A percentile compares a stretch with the other conserved stretches of the same genome.
These are phyloP conservation scores for Paraphoma chrysanthemicola DNA, from an alignment of 2,329 filamentous ascomycete genomes.

Conservation along the genomic window DNA sequence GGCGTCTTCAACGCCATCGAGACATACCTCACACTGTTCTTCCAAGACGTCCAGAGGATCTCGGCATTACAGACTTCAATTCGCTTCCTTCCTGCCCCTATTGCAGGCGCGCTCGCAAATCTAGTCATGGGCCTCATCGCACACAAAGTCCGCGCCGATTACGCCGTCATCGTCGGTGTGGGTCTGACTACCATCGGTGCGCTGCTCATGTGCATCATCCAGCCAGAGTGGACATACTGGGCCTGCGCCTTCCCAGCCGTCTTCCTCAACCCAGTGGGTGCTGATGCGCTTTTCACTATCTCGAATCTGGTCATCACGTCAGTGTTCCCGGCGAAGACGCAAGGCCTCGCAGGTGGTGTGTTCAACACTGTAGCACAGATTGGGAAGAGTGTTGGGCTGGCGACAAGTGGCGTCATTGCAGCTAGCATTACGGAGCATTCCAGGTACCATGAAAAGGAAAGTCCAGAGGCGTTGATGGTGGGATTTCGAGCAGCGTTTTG, in stretches of 20 bases:
- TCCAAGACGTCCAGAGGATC: conserved; percentile 49
- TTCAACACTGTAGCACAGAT: conserved; percentile 56
- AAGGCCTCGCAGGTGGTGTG: conserved; percentile 54
- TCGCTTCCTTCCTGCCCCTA: conserved; percentile 52
- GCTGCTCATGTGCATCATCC: conserved; percentile 56
- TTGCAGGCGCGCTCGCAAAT: conserved; percentile 52
- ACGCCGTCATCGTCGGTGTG: conserved; percentile 47
- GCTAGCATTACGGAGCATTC: conserved; percentile 32
- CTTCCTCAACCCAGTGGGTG: conserved; percentile 52
- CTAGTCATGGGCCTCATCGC: conserved; percentile 56
- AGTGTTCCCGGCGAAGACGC: conserved; percentile 50
- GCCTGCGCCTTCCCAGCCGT: conserved; percentile 53
- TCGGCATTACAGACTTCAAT: conserved; percentile 47
- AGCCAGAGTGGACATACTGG: conserved; percentile 58
- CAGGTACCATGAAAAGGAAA: conserved; percentile 33
- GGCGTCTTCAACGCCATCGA: conserved; percentile 48
- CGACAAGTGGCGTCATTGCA: conserved; percentile 49
- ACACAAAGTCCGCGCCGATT: conserved; percentile 54
- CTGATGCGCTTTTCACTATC: conserved; percentile 54
- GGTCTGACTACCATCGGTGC: conserved; percentile 41
- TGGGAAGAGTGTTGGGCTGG: conserved; percentile 51
- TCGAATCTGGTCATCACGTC: conserved; percentile 53
- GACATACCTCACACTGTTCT: conserved; percentile 53
- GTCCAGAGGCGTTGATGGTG: conserved; percentile 46
- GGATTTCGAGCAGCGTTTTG: conserved; percentile 54